Evolutionary conservation across 2,329 filamentous ascomycete genomes (phyloP).

Genomic region (Epichloe gansuensis): DNA sequence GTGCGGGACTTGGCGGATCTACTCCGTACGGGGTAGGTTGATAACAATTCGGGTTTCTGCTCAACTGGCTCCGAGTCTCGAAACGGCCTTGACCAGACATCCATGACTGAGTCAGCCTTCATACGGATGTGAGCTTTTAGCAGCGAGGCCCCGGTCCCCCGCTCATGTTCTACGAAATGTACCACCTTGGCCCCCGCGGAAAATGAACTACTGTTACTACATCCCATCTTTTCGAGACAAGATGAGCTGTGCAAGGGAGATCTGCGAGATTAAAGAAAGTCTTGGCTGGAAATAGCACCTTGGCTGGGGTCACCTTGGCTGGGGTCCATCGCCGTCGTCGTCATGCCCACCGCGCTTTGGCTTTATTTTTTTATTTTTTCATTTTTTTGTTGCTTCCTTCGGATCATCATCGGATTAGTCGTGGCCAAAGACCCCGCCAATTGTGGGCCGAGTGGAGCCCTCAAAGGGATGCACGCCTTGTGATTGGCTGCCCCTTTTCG

Average conservation of each 20-base stretch:
- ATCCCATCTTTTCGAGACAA: slow-evolving; percentile 1
- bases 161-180: not conserved
- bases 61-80: not conserved
- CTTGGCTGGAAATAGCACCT: slow-evolving; percentile 1
- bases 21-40: not conserved
- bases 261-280: not conserved
- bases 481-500: too few relatives aligned
- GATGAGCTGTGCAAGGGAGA: not conserved
- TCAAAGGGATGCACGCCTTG: too few relatives aligned
- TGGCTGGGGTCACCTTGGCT: not conserved
- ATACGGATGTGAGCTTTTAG: not conserved
- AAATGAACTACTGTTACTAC: not conserved
- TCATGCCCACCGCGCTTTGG: not conserved
- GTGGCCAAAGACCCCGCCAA: too few relatives aligned
- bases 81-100: not conserved
- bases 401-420: too few relatives aligned
- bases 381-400: too few relatives aligned
- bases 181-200: not conserved
- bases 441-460: too few relatives aligned
- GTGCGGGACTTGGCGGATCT: not conserved
- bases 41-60: not conserved
- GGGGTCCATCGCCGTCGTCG: not conserved
- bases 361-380: too few relatives aligned
- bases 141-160: not conserved
- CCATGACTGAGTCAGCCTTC: not conserved